Percentiles rank a stretch among this genome's conserved stretches.
Evolutionary conservation across 768 basidiomycete genomes (phyloP).

Genomic region (Stropharia rugosoannulata): DNA sequence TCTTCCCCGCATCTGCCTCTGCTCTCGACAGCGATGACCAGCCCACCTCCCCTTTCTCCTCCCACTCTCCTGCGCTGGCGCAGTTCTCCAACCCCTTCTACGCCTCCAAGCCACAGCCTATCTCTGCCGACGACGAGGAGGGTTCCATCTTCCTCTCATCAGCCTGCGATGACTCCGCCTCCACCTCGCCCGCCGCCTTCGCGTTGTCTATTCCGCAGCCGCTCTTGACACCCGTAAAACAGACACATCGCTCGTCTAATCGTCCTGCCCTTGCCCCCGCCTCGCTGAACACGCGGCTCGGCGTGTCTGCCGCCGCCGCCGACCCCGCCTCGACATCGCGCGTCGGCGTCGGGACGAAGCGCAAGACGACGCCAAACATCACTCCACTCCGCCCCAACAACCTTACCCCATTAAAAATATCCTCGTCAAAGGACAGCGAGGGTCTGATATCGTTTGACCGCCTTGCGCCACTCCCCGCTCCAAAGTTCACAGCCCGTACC

Average conservation of each 20-base stretch:
- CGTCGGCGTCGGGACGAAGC: constrained; percentile 57
- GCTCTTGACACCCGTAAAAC: constrained; percentile 63
- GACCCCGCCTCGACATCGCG: constrained; percentile 23
- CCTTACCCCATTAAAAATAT: constrained; percentile 47
- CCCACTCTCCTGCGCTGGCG: constrained; percentile 39
- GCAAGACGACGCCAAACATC: constrained; percentile 55
- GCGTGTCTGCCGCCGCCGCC: constrained; percentile 18
- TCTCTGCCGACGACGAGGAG: constrained; percentile 53
- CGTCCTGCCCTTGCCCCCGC: constrained; percentile 42
- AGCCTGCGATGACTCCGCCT: constrained; percentile 25
- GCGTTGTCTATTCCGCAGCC: constrained; percentile 45
- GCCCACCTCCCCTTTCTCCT: constrained; percentile 48
- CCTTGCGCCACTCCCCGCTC: constrained; percentile 53
- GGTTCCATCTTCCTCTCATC: constrained; percentile 58
- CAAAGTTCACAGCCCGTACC: constrained; percentile 46
- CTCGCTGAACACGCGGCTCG: constrained; percentile 27
- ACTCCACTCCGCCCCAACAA: constrained; percentile 58
- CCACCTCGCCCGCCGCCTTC: constrained; percentile 41
- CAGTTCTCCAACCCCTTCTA: constrained; percentile 27
- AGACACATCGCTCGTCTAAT: constrained; percentile 34
- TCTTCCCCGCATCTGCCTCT: constrained; percentile 31
- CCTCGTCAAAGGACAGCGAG: constrained; percentile 31
- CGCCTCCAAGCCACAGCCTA: constrained; percentile 42
- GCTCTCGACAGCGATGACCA: constrained; percentile 45
- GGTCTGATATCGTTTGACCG: constrained; percentile 48